These are phyloP conservation scores for Gnomoniopsis smithogilvyi DNA, from an alignment of 2,329 filamentous ascomycete species.

Conservation along the genomic window DNA sequence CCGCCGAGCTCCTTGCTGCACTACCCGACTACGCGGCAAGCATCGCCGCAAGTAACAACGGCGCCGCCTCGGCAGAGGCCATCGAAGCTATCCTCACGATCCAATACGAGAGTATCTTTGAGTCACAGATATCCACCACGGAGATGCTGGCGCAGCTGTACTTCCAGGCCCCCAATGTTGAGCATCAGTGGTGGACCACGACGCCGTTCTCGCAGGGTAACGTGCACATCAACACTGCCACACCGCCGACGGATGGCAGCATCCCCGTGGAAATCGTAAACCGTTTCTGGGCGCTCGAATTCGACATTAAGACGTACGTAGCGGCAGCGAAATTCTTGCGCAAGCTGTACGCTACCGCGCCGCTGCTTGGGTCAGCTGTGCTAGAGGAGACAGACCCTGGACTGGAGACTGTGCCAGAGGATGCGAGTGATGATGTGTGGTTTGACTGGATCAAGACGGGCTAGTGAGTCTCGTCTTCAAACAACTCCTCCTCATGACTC, in stretches of 20 bases:
- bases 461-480: not conserved
- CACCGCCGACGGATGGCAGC: not conserved
- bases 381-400: not conserved
- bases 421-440: conserved; percentile 3
- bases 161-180: conserved; percentile 28
- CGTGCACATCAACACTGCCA: not conserved
- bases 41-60: conserved; percentile 1
- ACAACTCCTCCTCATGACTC: not conserved
- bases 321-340: not conserved
- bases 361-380: not conserved
- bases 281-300: not conserved
- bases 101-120: not conserved
- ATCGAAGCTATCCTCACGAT: not conserved
- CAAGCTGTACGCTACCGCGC: not conserved
- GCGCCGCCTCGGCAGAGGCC: not conserved
- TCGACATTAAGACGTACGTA: not conserved
- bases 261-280: not conserved
- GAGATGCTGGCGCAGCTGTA: conserved; percentile 31
- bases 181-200: conserved; percentile 34
- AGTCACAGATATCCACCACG: not conserved
- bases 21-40: not conserved
- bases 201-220: conserved; percentile 8
- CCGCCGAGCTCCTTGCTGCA: not conserved
- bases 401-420: not conserved
- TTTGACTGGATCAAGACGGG: not conserved